phyloP scores from a whole-genome alignment of 495 filamentous ascomycete species.

The Lindgomyces ingoldianus region DNA sequence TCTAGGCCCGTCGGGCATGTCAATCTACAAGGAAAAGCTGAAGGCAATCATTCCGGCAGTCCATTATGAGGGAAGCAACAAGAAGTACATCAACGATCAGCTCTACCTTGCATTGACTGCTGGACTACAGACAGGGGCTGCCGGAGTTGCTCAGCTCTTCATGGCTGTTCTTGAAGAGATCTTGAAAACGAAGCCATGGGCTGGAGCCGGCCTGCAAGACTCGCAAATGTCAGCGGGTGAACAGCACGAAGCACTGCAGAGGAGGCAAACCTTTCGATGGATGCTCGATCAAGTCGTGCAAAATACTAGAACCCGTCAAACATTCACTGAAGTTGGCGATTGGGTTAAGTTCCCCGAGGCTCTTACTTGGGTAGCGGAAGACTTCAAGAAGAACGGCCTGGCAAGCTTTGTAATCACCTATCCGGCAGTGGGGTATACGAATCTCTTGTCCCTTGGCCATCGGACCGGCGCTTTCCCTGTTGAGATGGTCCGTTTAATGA shows the following conservation, averaged over 20 bases:
- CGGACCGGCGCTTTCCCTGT: slow-evolving; percentile 12
- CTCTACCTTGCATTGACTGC: slow-evolving; percentile 37
- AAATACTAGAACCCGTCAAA: slow-evolving; percentile 35
- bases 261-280: slow-evolving; percentile 38
- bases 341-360: slow-evolving; percentile 33
- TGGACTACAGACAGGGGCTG: slow-evolving; percentile 30
- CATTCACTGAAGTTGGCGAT: slow-evolving; percentile 38
- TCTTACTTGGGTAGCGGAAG: slow-evolving; percentile 35
- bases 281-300: slow-evolving; percentile 33
- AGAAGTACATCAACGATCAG: slow-evolving; percentile 40
- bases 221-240: slow-evolving; percentile 26
- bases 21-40: slow-evolving; percentile 37
- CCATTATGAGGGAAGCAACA: slow-evolving; percentile 36
- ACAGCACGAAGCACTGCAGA: slow-evolving; percentile 23
- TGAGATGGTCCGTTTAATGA: slow-evolving; percentile 1
- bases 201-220: slow-evolving; percentile 29
- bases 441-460: slow-evolving; percentile 18
- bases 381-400: slow-evolving; percentile 29
- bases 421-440: slow-evolving; percentile 43
- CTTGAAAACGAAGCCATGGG: slow-evolving; percentile 43
- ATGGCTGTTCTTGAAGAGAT: slow-evolving; percentile 42
- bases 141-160: slow-evolving; percentile 43
- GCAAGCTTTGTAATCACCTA: slow-evolving; percentile 45
- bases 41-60: slow-evolving; percentile 25
- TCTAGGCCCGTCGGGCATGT: slow-evolving; percentile 21